These are phyloP conservation scores for Diaporthe aspalathi DNA, from an alignment of 2,329 filamentous ascomycete genomes.

Conservation along the genomic window DNA sequence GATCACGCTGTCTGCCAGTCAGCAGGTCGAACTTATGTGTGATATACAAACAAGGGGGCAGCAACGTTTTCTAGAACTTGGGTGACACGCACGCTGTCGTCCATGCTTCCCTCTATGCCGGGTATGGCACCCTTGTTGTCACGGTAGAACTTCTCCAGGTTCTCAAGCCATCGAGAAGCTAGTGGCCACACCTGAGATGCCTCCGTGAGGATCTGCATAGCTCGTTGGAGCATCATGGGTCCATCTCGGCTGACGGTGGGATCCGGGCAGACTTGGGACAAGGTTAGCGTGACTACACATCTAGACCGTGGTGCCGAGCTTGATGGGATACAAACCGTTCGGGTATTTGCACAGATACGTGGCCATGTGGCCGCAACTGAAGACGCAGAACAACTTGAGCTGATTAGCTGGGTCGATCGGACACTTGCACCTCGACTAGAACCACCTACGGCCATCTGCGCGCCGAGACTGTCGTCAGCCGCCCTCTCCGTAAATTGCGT, in stretches of 20 bases:
- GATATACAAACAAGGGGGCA: constrained; percentile 39
- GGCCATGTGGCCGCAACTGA: constrained; percentile 65
- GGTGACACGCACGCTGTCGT: constrained; percentile 55
- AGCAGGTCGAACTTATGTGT: constrained; percentile 40
- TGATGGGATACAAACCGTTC: constrained; percentile 51
- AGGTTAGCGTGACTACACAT: constrained; percentile 31
- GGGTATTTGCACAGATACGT: constrained; percentile 65
- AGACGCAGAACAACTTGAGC: constrained; percentile 61
- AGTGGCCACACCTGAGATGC: constrained; percentile 65
- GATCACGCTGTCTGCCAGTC: constrained; percentile 46
- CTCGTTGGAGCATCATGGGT: constrained; percentile 59
- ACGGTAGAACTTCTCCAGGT: constrained; percentile 59
- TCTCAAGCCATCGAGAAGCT: constrained; percentile 63
- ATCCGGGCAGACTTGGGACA: constrained; percentile 56
- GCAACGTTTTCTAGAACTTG: constrained; percentile 15
- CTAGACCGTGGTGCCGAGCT: neutral
- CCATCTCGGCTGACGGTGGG: constrained; percentile 53
- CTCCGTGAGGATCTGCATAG: constrained; percentile 58
- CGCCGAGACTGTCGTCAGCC: constrained; percentile 61
- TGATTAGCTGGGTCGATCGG: neutral
- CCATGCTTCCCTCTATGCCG: constrained; percentile 60
- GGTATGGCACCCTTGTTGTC: constrained; percentile 55
- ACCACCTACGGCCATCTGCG: constrained; percentile 61
- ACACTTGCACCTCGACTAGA: too few relatives aligned
- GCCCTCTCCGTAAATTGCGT: constrained; percentile 61